Evolutionary conservation across 2,329 filamentous ascomycete species (phyloP).

Genomic region (Ophiocordyceps camponoti-floridani): DNA sequence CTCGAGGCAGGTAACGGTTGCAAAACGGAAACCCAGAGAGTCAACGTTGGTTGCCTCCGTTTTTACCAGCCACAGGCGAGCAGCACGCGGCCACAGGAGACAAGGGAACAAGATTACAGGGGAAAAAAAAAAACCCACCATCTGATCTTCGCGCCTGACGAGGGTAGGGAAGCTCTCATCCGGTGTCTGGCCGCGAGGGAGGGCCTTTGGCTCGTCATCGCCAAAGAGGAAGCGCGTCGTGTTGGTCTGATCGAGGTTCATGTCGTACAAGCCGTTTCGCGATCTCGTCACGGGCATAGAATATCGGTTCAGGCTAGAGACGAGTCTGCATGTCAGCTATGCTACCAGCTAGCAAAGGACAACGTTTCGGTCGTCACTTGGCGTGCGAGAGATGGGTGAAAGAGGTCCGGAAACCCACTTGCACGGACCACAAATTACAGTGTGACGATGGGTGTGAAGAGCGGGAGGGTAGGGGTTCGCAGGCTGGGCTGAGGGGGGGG

Average conservation of each 20-base stretch:
- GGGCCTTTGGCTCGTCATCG: constrained; percentile 48
- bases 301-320: constrained; percentile 62
- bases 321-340: background rate
- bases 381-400: background rate
- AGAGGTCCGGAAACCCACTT: background rate
- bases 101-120: background rate
- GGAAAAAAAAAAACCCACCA: constrained; percentile 22
- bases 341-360: background rate
- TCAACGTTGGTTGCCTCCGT: background rate
- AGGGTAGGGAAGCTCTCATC: constrained; percentile 82
- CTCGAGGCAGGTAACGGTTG: background rate
- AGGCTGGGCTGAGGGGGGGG: no score
- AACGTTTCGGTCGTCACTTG: background rate
- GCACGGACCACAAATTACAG: background rate
- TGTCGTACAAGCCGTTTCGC: constrained; percentile 47
- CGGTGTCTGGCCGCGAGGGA: constrained; percentile 33
- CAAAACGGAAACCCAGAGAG: background rate
- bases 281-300: constrained; percentile 77
- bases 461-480: background rate
- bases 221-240: constrained; percentile 75
- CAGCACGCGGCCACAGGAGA: background rate
- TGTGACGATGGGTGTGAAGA: background rate
- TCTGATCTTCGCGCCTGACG: constrained; percentile 42
- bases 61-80: background rate
- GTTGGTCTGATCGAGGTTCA: constrained; percentile 65